These are phyloP conservation scores for Chalara sp. DNA, from an alignment of 2,329 filamentous ascomycete genomes.

Conservation along the genomic window DNA sequence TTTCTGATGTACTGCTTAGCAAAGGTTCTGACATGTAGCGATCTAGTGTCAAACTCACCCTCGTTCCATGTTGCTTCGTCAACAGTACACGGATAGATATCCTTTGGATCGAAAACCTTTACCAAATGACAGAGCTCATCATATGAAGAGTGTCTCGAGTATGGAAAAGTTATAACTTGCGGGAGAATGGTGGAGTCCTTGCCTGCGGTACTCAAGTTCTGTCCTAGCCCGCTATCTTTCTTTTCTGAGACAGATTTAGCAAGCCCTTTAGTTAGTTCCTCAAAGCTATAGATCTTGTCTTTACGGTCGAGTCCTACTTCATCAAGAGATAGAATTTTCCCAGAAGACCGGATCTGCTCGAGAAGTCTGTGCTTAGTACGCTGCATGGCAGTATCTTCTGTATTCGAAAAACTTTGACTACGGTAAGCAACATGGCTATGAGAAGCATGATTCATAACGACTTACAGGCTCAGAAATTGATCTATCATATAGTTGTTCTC, in stretches of 20 bases:
- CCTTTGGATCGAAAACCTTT: constrained; percentile 58
- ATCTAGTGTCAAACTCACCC: constrained; percentile 13
- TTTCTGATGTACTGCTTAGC: constrained; percentile 21
- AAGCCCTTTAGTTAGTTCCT: constrained; percentile 19
- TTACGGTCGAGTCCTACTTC: constrained; percentile 13
- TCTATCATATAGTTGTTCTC: constrained; percentile 39
- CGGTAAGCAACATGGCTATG: constrained; percentile 1
- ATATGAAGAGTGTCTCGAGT: constrained; percentile 85
- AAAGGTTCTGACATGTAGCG: background rate
- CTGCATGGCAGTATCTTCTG: constrained; percentile 29
- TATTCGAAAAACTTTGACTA: constrained; percentile 13
- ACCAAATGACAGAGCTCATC: constrained; percentile 69
- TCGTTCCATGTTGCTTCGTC: constrained; percentile 57
- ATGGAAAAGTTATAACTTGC: constrained; percentile 59
- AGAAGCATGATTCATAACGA: constrained; percentile 1
- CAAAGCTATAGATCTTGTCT: constrained; percentile 15
- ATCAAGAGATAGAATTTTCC: constrained; percentile 19
- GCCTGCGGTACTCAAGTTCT: background rate
- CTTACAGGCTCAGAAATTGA: constrained; percentile 46
- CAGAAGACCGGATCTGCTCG: constrained; percentile 13
- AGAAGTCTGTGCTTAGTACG: constrained; percentile 19
- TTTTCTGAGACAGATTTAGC: constrained; percentile 10
- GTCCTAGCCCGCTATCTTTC: background rate
- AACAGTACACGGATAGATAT: constrained; percentile 79
- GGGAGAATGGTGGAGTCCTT: constrained; percentile 8